A percentile compares a stretch with the other conserved stretches of the same genome.
These are phyloP conservation scores for Lipomyces orientalis DNA, from an alignment of 805 yeast species.

Conservation along the genomic window DNA sequence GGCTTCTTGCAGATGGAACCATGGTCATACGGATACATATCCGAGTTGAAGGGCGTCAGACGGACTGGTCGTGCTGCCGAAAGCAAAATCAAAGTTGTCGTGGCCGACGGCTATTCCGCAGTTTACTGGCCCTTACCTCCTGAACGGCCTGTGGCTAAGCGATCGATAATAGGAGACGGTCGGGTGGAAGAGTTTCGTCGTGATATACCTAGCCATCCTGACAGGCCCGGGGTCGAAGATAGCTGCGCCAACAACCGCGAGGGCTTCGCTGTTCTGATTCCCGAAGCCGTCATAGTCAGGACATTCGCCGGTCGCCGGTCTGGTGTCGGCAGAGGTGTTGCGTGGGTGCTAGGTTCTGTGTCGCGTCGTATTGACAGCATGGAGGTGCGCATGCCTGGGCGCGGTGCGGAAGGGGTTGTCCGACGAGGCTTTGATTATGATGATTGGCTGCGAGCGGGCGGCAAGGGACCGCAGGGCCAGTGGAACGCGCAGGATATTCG, in stretches of 20 bases:
- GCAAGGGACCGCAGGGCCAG: slow-evolving; percentile 20
- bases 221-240: slow-evolving; percentile 16
- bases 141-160: slow-evolving; percentile 11
- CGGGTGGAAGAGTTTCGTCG: slow-evolving; percentile 22
- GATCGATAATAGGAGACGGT: background rate
- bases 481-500: slow-evolving; percentile 45
- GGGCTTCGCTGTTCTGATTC: slow-evolving; percentile 29
- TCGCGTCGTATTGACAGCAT: slow-evolving; percentile 24
- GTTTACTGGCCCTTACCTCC: slow-evolving; percentile 35
- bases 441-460: slow-evolving; percentile 38
- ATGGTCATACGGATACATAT: slow-evolving; percentile 36
- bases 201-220: slow-evolving; percentile 15
- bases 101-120: slow-evolving; percentile 26
- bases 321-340: slow-evolving; percentile 24
- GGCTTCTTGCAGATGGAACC: slow-evolving; percentile 38
- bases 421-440: slow-evolving; percentile 45
- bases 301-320: slow-evolving; percentile 31
- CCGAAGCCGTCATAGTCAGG: slow-evolving; percentile 27
- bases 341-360: slow-evolving; percentile 32
- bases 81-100: slow-evolving; percentile 34
- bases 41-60: slow-evolving; percentile 36
- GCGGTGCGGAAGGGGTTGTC: slow-evolving; percentile 33
- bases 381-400: slow-evolving; percentile 24
- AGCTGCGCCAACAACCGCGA: slow-evolving; percentile 24
- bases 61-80: slow-evolving; percentile 36